Evolutionary conservation across 768 basidiomycete species (phyloP).

Genomic region (Nidula microcarpa): DNA sequence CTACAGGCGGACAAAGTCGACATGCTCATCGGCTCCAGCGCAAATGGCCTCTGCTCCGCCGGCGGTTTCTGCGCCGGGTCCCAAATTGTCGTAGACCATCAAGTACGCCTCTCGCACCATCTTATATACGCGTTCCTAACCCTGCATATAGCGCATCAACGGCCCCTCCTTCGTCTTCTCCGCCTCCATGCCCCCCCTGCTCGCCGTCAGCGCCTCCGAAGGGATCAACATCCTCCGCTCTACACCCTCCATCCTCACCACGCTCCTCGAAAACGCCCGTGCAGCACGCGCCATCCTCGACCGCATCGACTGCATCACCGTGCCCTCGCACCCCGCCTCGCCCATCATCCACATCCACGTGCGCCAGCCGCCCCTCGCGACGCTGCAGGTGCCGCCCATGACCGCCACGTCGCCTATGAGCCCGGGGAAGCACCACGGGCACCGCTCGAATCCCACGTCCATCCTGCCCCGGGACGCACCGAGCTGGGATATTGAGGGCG

Average conservation of each 20-base stretch:
- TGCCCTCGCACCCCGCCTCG: constrained; percentile 83
- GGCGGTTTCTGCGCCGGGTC: constrained; percentile 98
- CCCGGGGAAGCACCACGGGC: constrained; percentile 36
- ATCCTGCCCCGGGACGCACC: constrained; percentile 41
- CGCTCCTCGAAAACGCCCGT: constrained; percentile 79
- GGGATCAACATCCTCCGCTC: constrained; percentile 77
- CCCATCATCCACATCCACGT: constrained; percentile 86
- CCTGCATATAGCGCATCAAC: constrained; percentile 75
- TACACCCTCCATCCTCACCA: constrained; percentile 69
- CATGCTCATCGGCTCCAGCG: constrained; percentile 90
- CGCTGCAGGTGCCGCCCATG: constrained; percentile 5
- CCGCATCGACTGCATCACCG: constrained; percentile 72
- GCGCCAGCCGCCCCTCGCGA: constrained; percentile 28
- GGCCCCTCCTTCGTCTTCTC: constrained; percentile 95
- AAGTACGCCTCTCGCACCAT: constrained; percentile 37
- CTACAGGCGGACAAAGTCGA: constrained; percentile 82
- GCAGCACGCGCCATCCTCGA: constrained; percentile 80
- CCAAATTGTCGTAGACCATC: constrained; percentile 78
- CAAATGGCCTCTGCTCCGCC: constrained; percentile 74
- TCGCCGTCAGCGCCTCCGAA: constrained; percentile 85
- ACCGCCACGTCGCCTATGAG: not conserved
- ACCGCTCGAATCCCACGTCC: constrained; percentile 48
- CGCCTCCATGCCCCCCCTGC: constrained; percentile 87
- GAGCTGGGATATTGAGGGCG: constrained; percentile 53
- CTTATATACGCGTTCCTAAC: not conserved